Base-by-base conservation (phyloP, 2,329 filamentous ascomycete genomes). In the Alternaria gansuensis region DNA sequence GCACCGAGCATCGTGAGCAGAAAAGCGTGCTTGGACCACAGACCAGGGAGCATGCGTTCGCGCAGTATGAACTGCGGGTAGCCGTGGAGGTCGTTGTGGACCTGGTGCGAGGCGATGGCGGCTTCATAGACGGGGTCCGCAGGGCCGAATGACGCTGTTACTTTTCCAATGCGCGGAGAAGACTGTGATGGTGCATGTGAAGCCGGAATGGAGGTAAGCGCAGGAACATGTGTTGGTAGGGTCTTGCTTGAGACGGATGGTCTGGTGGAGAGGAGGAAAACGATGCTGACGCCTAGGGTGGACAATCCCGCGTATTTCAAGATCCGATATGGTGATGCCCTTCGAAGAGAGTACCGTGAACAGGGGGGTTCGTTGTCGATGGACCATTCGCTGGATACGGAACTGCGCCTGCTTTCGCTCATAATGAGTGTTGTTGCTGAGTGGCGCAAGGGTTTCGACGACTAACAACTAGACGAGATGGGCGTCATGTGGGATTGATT, bases 1-100 rank as follows among this genome's bases (percentile, higher is more conserved):
- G 49, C 26, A 4, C 54, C 54, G 9, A 57, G 49, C 33, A 53
- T 46, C 7, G 54, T 52, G 24, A 57, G 40, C 5, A 57, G 34
- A n/a, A 39, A 57, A 14, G 40, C 54, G 7, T 57, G 54, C 26
- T 57, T 57, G 40, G 54, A 57, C 54, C 54, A 57, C 28, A 57
- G 48, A 31, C 54, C 54, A 5, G 33, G 54, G 1, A 57, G 48
- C 40, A 57, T 57, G 49, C 41, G 49, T 10, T 57, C 54, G 33
- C 34, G 54, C 0, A 57, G 48, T 23, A 57, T 40, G 33, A 57
- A 57, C 24, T 52, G 40, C 2, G 54, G 48, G 21, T 57, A 57
- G 3, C 34, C 34, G 34, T 57, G 48, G 21, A 57, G 34, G 10
- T 41, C 31, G 28, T 57, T 52, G 40, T 57, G 54, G 5, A 34